phyloP scores from a whole-genome alignment of 2,329 filamentous ascomycete genomes.

The Aspergillus fumigatus region DNA sequence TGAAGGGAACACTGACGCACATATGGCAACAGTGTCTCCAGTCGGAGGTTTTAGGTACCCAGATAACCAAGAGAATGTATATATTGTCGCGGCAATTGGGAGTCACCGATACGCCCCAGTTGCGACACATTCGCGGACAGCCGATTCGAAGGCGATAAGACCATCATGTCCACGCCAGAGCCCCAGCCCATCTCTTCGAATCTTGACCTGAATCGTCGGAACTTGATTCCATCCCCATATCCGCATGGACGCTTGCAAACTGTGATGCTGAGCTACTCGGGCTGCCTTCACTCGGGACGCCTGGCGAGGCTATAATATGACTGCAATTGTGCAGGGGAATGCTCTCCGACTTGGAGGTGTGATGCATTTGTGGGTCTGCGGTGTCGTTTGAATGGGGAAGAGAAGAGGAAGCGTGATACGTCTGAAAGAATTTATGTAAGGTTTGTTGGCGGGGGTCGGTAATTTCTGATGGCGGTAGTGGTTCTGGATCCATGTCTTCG shows the following conservation, averaged over 20 bases:
- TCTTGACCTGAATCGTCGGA: slow-evolving; percentile 15
- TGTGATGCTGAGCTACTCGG: slow-evolving; percentile 20
- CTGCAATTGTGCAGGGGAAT: slow-evolving; percentile 17
- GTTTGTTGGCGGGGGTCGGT: slow-evolving; percentile 39
- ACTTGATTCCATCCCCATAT: slow-evolving; percentile 29
- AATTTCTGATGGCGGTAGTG: slow-evolving; percentile 21
- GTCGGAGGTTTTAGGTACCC: neutral
- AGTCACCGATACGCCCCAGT: neutral
- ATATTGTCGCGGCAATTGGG: neutral
- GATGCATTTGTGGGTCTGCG: slow-evolving; percentile 14
- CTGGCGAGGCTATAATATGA: slow-evolving; percentile 13
- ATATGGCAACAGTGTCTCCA: neutral
- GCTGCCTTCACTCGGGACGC: slow-evolving; percentile 16
- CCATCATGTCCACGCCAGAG: slow-evolving; percentile 30
- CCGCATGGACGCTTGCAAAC: slow-evolving; percentile 21
- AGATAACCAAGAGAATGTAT: neutral
- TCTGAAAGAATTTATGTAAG: slow-evolving; percentile 38
- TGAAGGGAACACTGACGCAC: neutral
- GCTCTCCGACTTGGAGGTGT: slow-evolving; percentile 13
- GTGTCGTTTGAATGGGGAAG: slow-evolving; percentile 11
- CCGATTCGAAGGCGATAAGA: neutral
- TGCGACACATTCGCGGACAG: slow-evolving; percentile 3
- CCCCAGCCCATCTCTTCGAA: slow-evolving; percentile 24
- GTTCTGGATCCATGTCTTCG: slow-evolving; percentile 23
- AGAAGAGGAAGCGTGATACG: slow-evolving; percentile 16